phyloP scores from a whole-genome alignment of 345 rosid species.

The Linum lewisii region DNA sequence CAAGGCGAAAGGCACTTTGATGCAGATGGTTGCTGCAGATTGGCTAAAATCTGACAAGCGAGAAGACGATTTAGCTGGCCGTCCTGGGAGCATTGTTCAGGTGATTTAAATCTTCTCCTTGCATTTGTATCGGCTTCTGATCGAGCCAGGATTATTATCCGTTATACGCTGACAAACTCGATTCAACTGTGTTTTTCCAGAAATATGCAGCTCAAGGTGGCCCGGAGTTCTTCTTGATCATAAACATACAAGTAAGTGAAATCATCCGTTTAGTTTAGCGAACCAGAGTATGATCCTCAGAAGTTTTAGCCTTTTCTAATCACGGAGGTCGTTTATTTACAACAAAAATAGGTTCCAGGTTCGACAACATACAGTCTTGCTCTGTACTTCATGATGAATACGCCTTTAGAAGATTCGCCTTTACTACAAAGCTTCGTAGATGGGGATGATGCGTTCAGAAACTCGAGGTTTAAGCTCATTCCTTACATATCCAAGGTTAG shows the following conservation, averaged over 20 bases:
- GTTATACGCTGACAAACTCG: not conserved
- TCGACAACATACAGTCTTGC: constrained; percentile 78
- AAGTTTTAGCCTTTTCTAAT: not conserved
- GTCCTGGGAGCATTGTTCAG: constrained; percentile 92
- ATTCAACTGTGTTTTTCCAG: constrained; percentile 29
- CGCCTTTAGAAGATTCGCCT: constrained; percentile 69
- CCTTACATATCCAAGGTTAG: constrained; percentile 92
- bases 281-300: not conserved
- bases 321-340: constrained; percentile 7
- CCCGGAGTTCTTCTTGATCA: constrained; percentile 75
- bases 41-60: constrained; percentile 85
- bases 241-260: constrained; percentile 69
- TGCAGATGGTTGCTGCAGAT: constrained; percentile 97
- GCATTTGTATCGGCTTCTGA: not conserved
- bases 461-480: constrained; percentile 95
- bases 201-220: constrained; percentile 90
- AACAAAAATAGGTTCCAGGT: constrained; percentile 69
- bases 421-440: constrained; percentile 66
- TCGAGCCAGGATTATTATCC: not conserved
- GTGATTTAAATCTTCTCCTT: constrained; percentile 19
- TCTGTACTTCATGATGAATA: constrained; percentile 77
- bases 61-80: constrained; percentile 85
- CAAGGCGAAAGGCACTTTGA: constrained; percentile 74
- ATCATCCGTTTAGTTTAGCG: constrained; percentile 5
- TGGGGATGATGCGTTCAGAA: constrained; percentile 80